Conservation (phyloP, 345 rosid species). For the Camelina neglecta region DNA sequence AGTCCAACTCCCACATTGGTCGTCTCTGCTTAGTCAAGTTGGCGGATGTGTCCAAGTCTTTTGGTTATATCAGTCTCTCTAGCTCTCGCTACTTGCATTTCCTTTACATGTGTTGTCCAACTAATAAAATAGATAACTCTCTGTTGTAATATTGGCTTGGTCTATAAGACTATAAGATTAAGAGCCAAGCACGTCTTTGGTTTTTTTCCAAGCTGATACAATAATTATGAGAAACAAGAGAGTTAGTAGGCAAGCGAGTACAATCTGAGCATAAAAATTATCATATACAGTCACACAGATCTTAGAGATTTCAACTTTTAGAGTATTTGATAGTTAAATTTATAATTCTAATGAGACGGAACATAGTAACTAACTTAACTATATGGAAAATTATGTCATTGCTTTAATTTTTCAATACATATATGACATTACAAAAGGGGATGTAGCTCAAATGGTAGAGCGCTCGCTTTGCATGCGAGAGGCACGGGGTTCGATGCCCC, state of each 20-base stretch:
- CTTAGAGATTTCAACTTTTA: no score
- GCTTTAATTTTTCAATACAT: no score
- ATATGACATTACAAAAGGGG: not conserved
- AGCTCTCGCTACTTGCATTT: not conserved
- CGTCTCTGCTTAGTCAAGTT: constrained; percentile 9
- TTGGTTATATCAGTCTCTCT: not conserved
- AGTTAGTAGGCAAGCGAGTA: not conserved
- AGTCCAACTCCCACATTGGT: constrained; percentile 6
- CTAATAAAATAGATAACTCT: not conserved
- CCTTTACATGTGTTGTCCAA: constrained; percentile 4
- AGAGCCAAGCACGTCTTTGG: not conserved
- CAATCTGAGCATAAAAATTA: not conserved
- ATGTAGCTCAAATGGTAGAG: constrained; percentile 75
- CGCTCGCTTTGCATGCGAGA: constrained; percentile 63
- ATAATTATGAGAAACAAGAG: not conserved
- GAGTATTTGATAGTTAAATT: no score
- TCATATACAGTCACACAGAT: not conserved
- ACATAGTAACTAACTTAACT: no score
- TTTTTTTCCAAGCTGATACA: not conserved
- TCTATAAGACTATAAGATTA: no score
- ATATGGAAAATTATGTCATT: no score
- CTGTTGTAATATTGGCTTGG: not conserved
- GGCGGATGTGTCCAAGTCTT: constrained; percentile 6
- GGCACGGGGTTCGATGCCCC: constrained; percentile 33
- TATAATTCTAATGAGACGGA: no score